Percentiles rank a stretch among this genome's conserved stretches.
phyloP scores from a whole-genome alignment of 768 basidiomycete genomes.

The Collybia sordida region DNA sequence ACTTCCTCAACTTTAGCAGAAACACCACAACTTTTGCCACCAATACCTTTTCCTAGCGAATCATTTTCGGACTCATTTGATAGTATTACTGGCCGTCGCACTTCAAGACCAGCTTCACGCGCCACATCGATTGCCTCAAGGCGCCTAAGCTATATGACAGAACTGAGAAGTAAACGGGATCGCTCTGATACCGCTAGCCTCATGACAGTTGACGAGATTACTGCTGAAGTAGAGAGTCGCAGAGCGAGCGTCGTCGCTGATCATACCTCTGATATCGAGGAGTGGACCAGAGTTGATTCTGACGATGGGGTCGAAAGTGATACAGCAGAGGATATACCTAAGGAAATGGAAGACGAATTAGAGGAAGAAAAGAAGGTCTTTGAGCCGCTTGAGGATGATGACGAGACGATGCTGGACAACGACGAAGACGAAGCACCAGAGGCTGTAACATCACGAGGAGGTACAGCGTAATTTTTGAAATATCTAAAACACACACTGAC shows the following conservation, averaged over 20 bases:
- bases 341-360: conserved; percentile 47
- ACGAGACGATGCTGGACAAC: conserved; percentile 41
- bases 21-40: conserved; percentile 66
- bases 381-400: conserved; percentile 40
- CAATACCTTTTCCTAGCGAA: conserved; percentile 76
- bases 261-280: conserved; percentile 52
- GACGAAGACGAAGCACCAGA: conserved; percentile 46
- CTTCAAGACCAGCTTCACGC: conserved; percentile 38
- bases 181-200: conserved; percentile 86
- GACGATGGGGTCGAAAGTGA: conserved; percentile 40
- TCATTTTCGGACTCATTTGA: conserved; percentile 81
- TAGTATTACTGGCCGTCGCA: conserved; percentile 38
- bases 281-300: conserved; percentile 73
- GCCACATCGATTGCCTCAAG: conserved; percentile 52
- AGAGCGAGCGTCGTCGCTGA: conserved; percentile 49
- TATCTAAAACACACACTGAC: too few species aligned
- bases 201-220: conserved; percentile 97
- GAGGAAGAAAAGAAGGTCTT: conserved; percentile 50
- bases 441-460: conserved; percentile 51
- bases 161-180: conserved; percentile 80
- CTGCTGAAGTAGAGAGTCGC: conserved; percentile 86
- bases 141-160: conserved; percentile 80
- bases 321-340: conserved; percentile 39
- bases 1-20: conserved; percentile 20
- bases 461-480: conserved; percentile 26